phyloP scores from a whole-genome alignment of 2,329 filamentous ascomycete genomes.

The Botrytis porri region DNA sequence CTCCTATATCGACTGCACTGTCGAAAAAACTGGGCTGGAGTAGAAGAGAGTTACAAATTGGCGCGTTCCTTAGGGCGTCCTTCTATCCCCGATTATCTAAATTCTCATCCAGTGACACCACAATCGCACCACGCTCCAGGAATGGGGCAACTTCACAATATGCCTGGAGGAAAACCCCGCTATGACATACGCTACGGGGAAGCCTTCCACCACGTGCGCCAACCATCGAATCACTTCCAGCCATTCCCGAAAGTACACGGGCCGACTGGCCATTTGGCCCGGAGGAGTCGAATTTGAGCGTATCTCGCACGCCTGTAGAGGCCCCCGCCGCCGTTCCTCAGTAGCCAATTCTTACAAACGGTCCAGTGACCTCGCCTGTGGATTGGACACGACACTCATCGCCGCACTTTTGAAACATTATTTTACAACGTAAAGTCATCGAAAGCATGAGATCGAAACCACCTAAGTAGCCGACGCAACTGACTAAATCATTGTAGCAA shows the following conservation, averaged over 20 bases:
- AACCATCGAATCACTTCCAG: too few relatives aligned
- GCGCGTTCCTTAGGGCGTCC: neutral
- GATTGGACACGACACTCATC: neutral
- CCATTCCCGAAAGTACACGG: too few relatives aligned
- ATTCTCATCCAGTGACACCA: neutral
- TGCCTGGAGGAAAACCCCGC: too few relatives aligned
- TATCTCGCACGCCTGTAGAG: neutral
- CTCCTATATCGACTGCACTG: neutral
- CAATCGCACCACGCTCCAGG: too few relatives aligned
- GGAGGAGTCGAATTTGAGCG: too few relatives aligned
- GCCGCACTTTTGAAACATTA: neutral
- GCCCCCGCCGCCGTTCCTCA: neutral
- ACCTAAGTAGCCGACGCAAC: too few relatives aligned
- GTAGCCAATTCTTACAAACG: neutral
- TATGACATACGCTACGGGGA: too few relatives aligned
- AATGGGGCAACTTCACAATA: too few relatives aligned
- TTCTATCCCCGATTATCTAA: neutral
- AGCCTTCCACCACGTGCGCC: too few relatives aligned
- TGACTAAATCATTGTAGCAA: neutral
- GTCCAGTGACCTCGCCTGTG: neutral
- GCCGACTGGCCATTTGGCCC: neutral
- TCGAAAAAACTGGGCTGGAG: rapidly evolving
- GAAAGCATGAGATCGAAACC: neutral
- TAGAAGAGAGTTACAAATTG: neutral
- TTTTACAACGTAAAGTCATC: neutral